These are phyloP conservation scores for Hypomyces rosellus DNA, from an alignment of 2,329 filamentous ascomycete genomes.

Conservation along the genomic window DNA sequence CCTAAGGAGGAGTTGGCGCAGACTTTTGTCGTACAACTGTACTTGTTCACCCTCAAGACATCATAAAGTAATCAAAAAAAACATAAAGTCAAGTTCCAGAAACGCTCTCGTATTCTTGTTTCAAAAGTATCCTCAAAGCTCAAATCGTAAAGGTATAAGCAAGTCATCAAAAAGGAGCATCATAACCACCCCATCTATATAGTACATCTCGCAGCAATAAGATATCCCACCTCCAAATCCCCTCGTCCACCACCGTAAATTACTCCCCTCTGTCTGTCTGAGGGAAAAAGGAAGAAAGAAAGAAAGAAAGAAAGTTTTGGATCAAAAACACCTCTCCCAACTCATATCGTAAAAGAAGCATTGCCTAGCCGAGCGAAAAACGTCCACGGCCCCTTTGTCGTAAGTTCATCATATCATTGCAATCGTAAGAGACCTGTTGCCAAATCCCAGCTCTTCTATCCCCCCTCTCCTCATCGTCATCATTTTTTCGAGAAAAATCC, in stretches of 20 bases:
- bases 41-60: no score
- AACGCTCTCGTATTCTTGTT: neutral
- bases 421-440: neutral
- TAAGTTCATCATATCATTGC: neutral
- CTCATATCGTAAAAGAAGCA: neutral
- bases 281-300: no score
- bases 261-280: no score
- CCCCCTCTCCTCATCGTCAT: no score
- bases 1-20: no score
- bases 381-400: neutral
- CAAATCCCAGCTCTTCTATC: neutral
- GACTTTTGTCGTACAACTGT: no score
- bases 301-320: neutral
- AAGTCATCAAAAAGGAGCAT: constrained; percentile 4
- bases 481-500: neutral
- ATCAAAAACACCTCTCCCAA: neutral
- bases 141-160: no score
- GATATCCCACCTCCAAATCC: constrained; percentile 3
- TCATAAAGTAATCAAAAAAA: neutral
- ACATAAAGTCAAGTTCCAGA: neutral
- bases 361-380: neutral
- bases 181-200: constrained; percentile 12
- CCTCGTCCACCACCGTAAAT: no score
- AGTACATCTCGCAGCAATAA: constrained; percentile 11
- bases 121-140: no score